A percentile compares a stretch with the other conserved stretches of the same genome.
These are phyloP conservation scores for Borealophlyctis nickersoniae DNA, from an alignment of 192 early-diverging fungal species.

Conservation along the genomic window DNA sequence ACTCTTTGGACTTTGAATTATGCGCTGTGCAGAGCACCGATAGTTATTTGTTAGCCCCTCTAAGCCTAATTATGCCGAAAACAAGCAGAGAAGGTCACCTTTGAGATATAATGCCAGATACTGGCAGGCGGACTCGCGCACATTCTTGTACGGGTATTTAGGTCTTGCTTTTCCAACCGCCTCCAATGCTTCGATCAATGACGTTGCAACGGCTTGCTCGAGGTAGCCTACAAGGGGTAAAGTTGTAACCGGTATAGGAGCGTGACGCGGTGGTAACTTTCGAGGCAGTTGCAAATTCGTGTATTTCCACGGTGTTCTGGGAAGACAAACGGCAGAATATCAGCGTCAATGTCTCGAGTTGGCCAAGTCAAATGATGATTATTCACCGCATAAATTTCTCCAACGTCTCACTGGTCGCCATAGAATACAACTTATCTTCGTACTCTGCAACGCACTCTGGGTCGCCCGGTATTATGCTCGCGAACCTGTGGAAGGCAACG, in stretches of 20 bases:
- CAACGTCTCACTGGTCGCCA: conserved; percentile 29
- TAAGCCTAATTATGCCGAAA: neutral
- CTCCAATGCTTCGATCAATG: conserved; percentile 36
- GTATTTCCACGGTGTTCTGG: conserved; percentile 48
- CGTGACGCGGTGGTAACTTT: conserved; percentile 48
- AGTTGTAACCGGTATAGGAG: conserved; percentile 30
- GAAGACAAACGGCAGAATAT: neutral
- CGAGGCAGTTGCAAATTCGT: conserved; percentile 38
- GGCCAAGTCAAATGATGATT: no score
- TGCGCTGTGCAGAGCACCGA: conserved; percentile 34
- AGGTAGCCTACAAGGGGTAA: conserved; percentile 55
- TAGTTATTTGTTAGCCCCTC: neutral
- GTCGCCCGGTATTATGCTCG: conserved; percentile 42
- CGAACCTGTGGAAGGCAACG: conserved; percentile 29
- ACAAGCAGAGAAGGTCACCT: conserved; percentile 28
- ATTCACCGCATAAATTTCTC: conserved; percentile 47
- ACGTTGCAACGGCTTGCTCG: conserved; percentile 47
- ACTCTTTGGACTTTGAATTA: conserved; percentile 42
- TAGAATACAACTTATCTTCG: conserved; percentile 42
- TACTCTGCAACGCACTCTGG: conserved; percentile 45
- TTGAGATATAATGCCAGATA: conserved; percentile 52
- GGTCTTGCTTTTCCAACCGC: conserved; percentile 43
- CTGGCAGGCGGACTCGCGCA: conserved; percentile 41
- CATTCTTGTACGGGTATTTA: conserved; percentile 48
- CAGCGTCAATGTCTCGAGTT: no score